Evolutionary conservation across 306 rosid species (phyloP), one percentile per base, ranked within the genome.

Genomic region (Cajanus cajan): DNA sequence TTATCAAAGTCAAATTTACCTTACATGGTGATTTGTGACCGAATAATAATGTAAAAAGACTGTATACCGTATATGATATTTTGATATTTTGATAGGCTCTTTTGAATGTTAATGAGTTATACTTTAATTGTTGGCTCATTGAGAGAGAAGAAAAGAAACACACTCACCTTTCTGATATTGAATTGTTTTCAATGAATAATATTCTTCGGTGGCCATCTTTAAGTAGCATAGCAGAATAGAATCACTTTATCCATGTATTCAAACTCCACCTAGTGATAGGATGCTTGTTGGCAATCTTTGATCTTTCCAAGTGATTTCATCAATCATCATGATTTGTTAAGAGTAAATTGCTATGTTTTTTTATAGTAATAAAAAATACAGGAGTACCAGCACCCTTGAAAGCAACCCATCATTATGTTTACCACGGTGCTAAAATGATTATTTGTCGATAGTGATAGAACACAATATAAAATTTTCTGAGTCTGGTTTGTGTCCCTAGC

Each of bases 351-450:
- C 6, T 18, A 22, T 51, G 14, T 63, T 50, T 68, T 43, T 43
- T 31, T 51, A 21, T 54, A 41, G 34, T 4, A 4, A 36, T 0
- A 18, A 39, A 39, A 45, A 28, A 19, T 45, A 24, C 10, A 51
- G 18, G 63, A 43, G 14, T 16, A 18, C 28, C 41, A 41, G 25
- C 39, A 52, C 0, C 74, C 21, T 64, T 0, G 59, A 74, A 81
- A 71, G 54, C 75, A 81, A 33, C 31, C 10, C 33, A n/a, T 55
- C 37, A 47, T 13, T 22, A 22, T 47, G 74, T 68, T n/a, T 73
- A 16, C 28, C 31, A 19, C 1, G 58, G 33, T 72, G 62, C 36
- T 4, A 21, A 40, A 67, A 73, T 65, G 76, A 43, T 33, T 57
- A 21, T 43, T 81, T 37, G 22, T 47, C 44, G 55, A 36, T 22